These are phyloP conservation scores for Neofusicoccum sp. DNA, from an alignment of 2,329 filamentous ascomycete genomes.

Conservation along the genomic window DNA sequence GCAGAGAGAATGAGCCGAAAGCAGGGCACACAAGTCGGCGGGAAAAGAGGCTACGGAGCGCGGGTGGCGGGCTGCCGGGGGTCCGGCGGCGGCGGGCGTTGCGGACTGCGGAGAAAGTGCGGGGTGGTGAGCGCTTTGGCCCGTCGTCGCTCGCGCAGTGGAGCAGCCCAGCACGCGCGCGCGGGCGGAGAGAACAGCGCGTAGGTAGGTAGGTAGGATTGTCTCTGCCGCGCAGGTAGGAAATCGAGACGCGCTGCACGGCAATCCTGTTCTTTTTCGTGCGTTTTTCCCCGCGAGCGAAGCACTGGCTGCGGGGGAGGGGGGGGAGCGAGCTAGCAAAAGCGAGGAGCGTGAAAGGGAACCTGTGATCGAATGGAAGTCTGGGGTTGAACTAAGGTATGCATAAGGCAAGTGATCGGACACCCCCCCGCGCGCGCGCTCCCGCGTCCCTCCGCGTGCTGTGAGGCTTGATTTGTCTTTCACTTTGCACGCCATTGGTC, in stretches of 20 bases:
- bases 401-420: conserved; percentile 8
- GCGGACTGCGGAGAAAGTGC: conserved; percentile 7
- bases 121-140: conserved; percentile 1
- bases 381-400: conserved; percentile 3
- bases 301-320: not conserved
- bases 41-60: not conserved
- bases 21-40: not conserved
- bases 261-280: not conserved
- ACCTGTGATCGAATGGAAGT: too few species aligned
- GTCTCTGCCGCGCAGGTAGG: not conserved
- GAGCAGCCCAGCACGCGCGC: not conserved
- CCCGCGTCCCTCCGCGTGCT: not conserved
- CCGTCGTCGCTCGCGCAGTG: not conserved
- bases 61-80: not conserved
- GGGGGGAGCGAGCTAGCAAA: too few species aligned
- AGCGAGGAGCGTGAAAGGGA: too few species aligned
- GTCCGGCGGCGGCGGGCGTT: not conserved
- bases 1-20: not conserved
- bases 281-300: too few species aligned
- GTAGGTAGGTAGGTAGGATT: not conserved
- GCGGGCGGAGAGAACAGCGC: not conserved
- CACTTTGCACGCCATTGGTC: not conserved
- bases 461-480: not conserved
- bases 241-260: not conserved
- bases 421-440: not conserved